Evolutionary conservation across 2,329 filamentous ascomycete species (phyloP).

Genomic region (Sporothrix euskadiensis): DNA sequence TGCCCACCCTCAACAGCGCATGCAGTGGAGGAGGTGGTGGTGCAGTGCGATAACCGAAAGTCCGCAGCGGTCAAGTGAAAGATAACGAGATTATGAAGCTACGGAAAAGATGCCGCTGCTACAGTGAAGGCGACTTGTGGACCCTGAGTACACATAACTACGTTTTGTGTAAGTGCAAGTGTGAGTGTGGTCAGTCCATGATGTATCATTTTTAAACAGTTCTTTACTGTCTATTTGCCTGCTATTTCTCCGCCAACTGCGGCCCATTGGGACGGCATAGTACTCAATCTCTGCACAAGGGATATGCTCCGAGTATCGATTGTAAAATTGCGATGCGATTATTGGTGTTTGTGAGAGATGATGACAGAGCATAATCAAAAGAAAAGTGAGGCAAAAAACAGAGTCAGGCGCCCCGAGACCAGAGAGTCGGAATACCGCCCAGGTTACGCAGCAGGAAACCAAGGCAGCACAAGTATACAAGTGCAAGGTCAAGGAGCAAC

Average conservation of each 20-base stretch:
- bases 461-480: neutral
- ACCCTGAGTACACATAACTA: neutral
- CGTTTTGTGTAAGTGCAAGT: neutral
- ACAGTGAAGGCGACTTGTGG: neutral
- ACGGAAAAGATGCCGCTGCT: too few species aligned
- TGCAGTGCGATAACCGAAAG: neutral
- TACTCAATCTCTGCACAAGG: neutral
- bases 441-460: neutral
- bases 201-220: neutral
- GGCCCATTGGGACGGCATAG: neutral
- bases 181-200: neutral
- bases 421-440: neutral
- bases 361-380: neutral
- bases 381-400: neutral
- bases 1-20: neutral
- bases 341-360: neutral
- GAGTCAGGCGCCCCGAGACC: slow-evolving; percentile 4
- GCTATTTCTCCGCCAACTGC: neutral
- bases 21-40: neutral
- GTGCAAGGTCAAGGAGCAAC: neutral
- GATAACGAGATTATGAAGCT: too few species aligned
- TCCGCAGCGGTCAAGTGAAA: neutral
- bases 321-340: neutral
- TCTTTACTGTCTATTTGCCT: neutral
- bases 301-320: neutral